Evolutionary conservation across 2,329 filamentous ascomycete genomes (phyloP), one percentile per base, ranked within the genome.

Genomic region (Calonectria multiphialidica): DNA sequence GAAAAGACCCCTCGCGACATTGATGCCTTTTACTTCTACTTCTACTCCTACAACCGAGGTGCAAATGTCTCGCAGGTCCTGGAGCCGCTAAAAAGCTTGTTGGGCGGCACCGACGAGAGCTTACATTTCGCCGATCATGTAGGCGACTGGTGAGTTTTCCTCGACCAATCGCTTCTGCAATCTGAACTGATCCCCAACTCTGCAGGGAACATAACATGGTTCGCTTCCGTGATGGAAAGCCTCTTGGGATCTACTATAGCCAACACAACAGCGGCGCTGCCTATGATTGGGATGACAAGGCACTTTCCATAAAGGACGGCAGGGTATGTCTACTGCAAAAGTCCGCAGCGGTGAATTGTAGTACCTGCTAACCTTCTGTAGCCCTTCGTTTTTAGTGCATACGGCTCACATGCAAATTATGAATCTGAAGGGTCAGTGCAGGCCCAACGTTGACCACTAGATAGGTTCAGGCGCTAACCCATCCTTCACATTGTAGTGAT

Each of bases 331-430:
- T 2, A 25, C 9, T 30, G 21, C n/a, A n/a, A 28, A 8, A 25
- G 2, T 23, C 13, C 6, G 35, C 18, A 8, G 15, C 8, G 23
- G 16, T 12, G 15, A 30, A n/a, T 2, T 33, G 18, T 3, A 0
- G 18, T 53, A 68, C 12, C 62, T 65, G 12, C 68, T 42, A 8
- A 21, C 8, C 47, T 2, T 42, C 7, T 72, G 0, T n/a, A 84
- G 81, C 82, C 82, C 7, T 44, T 81, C 5, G 79, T 81, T 0
- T 84, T 81, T n/a, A 84, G 82, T 42, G 82, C 80, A 7, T 74
- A 72, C 3, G 82, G 82, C 3, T 82, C 82, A 1, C 82, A 84
- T 37, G 82, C 82, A 28, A 84, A 83, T n/a, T 84, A 82, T 49
- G 67, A 73, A 13, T 64, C 74, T 9, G 8, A 72, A 21, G 82